A percentile compares a stretch with the other conserved stretches of the same genome.
These are phyloP conservation scores for Penicillium sp. DNA, from an alignment of 2,329 filamentous ascomycete genomes.

Conservation along the genomic window DNA sequence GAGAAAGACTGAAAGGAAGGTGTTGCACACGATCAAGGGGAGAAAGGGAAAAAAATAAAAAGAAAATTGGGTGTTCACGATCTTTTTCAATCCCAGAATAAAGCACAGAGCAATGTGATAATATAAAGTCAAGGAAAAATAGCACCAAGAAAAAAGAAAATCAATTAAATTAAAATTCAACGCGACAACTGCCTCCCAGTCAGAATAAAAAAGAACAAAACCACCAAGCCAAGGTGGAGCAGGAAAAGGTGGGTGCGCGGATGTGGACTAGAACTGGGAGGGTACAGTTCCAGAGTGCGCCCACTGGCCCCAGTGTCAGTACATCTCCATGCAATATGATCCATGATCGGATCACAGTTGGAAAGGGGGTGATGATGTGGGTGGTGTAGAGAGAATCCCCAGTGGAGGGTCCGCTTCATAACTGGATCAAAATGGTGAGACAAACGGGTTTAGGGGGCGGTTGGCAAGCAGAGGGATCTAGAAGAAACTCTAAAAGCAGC, in stretches of 20 bases:
- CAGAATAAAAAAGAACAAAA: neutral
- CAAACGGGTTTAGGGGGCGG: neutral
- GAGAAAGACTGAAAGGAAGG: conserved; percentile 5
- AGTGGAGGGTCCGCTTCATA: conserved; percentile 13
- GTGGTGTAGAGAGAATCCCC: conserved; percentile 5
- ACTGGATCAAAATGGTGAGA: conserved; percentile 1
- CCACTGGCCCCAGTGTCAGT: too few relatives aligned
- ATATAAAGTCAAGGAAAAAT: neutral
- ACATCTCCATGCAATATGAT: neutral
- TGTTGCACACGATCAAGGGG: conserved; percentile 16
- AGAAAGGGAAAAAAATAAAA: neutral
- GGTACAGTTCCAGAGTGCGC: too few relatives aligned
- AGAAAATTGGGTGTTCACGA: neutral
- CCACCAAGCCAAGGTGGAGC: conserved; percentile 20
- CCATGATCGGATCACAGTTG: neutral
- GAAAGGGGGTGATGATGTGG: conserved; percentile 1
- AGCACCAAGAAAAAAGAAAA: too few relatives aligned
- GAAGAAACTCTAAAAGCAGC: neutral
- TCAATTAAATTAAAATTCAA: too few relatives aligned
- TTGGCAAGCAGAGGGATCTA: too few relatives aligned
- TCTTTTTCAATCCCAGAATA: conserved; percentile 15
- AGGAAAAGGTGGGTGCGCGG: conserved; percentile 1
- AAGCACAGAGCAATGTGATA: neutral
- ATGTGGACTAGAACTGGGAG: conserved; percentile 1
- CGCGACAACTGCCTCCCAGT: too few relatives aligned